A percentile compares a stretch with the other conserved stretches of the same genome.
These are phyloP conservation scores for Zygnema cylindricum DNA, from an alignment of 139 green algal genomes.

Conservation along the genomic window DNA sequence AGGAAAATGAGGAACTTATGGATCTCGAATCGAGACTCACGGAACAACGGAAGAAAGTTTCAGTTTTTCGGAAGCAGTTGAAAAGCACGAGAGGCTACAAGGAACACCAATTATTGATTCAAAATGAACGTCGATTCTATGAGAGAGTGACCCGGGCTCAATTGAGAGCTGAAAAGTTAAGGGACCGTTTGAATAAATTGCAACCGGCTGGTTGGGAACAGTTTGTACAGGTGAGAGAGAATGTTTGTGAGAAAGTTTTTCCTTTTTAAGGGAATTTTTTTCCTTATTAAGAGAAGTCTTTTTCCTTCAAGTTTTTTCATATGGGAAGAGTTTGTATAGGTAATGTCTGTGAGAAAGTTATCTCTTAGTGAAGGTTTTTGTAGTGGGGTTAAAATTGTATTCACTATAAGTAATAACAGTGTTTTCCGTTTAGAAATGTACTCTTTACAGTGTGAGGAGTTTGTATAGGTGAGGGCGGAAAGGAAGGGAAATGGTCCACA, in stretches of 20 bases:
- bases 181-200: constrained; percentile 49
- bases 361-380: too few species aligned
- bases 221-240: constrained; percentile 59
- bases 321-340: too few species aligned
- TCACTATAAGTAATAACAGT: too few species aligned
- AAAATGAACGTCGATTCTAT: constrained; percentile 15
- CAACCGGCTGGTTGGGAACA: constrained; percentile 51
- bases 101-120: constrained; percentile 21
- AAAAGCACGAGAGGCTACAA: constrained; percentile 14
- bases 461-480: too few species aligned
- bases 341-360: too few species aligned
- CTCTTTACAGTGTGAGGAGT: too few species aligned
- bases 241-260: neutral
- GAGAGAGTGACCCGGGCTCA: neutral
- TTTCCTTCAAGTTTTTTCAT: too few species aligned
- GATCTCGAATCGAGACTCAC: constrained; percentile 10
- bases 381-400: too few species aligned
- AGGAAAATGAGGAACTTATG: constrained; percentile 16
- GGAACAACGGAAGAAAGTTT: constrained; percentile 20
- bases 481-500: too few species aligned
- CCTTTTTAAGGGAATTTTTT: constrained; percentile 1
- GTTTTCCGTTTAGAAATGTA: too few species aligned
- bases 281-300: constrained; percentile 5
- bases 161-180: constrained; percentile 8
- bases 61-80: constrained; percentile 35